Percentiles rank a stretch among this genome's conserved stretches.
Evolutionary conservation across 2,329 filamentous ascomycete genomes (phyloP).

Genomic region (Parastagonospora nodorum): DNA sequence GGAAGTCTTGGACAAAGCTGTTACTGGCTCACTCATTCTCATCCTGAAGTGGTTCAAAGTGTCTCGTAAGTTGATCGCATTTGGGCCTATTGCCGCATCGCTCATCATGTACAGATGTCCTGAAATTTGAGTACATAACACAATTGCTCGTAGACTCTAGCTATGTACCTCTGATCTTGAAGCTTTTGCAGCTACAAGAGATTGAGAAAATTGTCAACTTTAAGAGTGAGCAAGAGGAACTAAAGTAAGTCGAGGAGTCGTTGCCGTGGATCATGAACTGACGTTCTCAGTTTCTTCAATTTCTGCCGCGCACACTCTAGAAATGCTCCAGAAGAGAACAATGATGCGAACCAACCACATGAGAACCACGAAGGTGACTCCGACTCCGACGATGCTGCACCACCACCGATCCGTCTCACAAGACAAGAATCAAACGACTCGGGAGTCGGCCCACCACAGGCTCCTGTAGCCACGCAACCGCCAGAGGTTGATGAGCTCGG

Average conservation of each 20-base stretch:
- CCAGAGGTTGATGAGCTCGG: slow-evolving; percentile 83
- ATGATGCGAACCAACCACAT: slow-evolving; percentile 16
- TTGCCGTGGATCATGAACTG: slow-evolving; percentile 11
- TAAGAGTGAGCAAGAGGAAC: slow-evolving; percentile 78
- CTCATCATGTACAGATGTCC: slow-evolving; percentile 65
- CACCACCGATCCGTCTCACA: slow-evolving; percentile 75
- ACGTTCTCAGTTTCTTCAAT: slow-evolving; percentile 75
- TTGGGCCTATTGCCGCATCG: not conserved
- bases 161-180: slow-evolving; percentile 88
- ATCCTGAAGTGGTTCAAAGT: slow-evolving; percentile 95
- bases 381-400: slow-evolving; percentile 70
- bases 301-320: slow-evolving; percentile 80
- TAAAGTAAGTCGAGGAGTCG: slow-evolving; percentile 63
- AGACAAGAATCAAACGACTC: slow-evolving; percentile 43
- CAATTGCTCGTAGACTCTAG: slow-evolving; percentile 94
- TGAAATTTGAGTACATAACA: slow-evolving; percentile 95
- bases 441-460: slow-evolving; percentile 30
- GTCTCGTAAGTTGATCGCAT: slow-evolving; percentile 69
- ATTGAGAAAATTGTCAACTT: slow-evolving; percentile 88
- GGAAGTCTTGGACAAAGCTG: slow-evolving; percentile 88
- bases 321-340: slow-evolving; percentile 51
- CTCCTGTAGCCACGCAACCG: slow-evolving; percentile 37
- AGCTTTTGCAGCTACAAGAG: slow-evolving; percentile 93
- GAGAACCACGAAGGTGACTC: slow-evolving; percentile 32
- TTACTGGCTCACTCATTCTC: slow-evolving; percentile 86